phyloP scores from a whole-genome alignment of 1,284 basidiomycete species.

The Volvariella volvacea region DNA sequence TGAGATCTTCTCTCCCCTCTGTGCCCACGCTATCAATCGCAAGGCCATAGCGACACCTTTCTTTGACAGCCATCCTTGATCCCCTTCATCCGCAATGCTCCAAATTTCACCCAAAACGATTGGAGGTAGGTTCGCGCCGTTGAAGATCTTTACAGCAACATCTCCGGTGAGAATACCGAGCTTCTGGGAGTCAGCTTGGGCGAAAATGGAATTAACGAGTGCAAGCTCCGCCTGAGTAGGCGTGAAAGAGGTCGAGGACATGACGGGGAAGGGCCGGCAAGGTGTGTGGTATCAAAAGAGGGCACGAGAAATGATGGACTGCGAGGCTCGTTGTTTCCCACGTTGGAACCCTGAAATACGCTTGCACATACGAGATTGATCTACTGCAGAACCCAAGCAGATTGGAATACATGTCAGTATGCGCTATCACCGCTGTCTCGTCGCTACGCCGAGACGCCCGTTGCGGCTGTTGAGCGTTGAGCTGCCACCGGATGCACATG shows the following conservation, averaged over 20 bases:
- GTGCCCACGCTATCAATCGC: conserved; percentile 88
- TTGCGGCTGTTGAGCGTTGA: too few species aligned
- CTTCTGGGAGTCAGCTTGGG: conserved; percentile 65
- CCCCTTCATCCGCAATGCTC: conserved; percentile 87
- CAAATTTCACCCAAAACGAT: conserved; percentile 90
- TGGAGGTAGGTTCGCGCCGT: conserved; percentile 72
- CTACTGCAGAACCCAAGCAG: too few species aligned
- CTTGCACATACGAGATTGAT: too few species aligned
- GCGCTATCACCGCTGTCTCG: too few species aligned
- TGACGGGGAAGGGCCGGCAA: conserved; percentile 21
- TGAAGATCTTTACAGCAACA: conserved; percentile 76
- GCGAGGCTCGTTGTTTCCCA: neutral
- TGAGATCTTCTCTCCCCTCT: conserved; percentile 74
- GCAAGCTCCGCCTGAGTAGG: conserved; percentile 61
- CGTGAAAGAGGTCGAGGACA: conserved; percentile 52
- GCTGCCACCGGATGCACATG: too few species aligned
- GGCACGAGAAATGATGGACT: conserved; percentile 2
- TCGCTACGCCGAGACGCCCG: too few species aligned
- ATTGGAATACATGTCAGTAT: too few species aligned
- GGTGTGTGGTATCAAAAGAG: conserved; percentile 1
- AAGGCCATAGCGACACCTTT: conserved; percentile 84
- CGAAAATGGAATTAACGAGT: conserved; percentile 66
- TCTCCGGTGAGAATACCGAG: conserved; percentile 81
- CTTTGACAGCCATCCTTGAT: conserved; percentile 85
- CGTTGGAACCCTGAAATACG: neutral